Conservation (phyloP, 2,329 filamentous ascomycete genomes). For the Helotiales sp. region DNA sequence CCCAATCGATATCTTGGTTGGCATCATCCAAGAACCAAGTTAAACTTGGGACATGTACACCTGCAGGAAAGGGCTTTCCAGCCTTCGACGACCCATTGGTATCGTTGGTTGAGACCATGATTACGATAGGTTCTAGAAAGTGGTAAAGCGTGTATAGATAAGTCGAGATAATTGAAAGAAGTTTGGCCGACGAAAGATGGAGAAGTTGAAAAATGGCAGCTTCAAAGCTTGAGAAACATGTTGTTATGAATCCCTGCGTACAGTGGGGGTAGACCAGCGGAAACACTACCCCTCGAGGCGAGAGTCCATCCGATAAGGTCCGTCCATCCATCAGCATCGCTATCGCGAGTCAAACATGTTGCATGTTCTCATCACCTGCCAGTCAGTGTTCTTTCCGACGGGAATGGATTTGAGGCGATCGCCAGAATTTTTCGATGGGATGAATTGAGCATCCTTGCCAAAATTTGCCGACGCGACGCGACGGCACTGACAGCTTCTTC, state of each 20-base stretch:
- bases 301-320: background rate
- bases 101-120: background rate
- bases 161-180: background rate
- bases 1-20: slow-evolving; percentile 32
- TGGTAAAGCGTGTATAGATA: background rate
- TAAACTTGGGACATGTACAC: slow-evolving; percentile 32
- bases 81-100: background rate
- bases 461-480: background rate
- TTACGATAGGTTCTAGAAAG: background rate
- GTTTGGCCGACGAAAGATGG: background rate
- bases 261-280: background rate
- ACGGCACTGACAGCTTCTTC: background rate
- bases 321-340: background rate
- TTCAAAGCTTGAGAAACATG: background rate
- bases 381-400: background rate
- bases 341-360: background rate
- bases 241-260: background rate
- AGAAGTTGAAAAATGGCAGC: background rate
- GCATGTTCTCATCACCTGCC: background rate
- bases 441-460: background rate
- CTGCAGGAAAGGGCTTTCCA: slow-evolving; percentile 27
- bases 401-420: background rate
- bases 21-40: slow-evolving; percentile 28
- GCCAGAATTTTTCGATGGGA: background rate
- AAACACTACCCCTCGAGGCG: background rate